Percentiles rank a stretch among this genome's conserved stretches.
phyloP scores from a whole-genome alignment of 2,329 filamentous ascomycete genomes.

The Penicillium sp. region DNA sequence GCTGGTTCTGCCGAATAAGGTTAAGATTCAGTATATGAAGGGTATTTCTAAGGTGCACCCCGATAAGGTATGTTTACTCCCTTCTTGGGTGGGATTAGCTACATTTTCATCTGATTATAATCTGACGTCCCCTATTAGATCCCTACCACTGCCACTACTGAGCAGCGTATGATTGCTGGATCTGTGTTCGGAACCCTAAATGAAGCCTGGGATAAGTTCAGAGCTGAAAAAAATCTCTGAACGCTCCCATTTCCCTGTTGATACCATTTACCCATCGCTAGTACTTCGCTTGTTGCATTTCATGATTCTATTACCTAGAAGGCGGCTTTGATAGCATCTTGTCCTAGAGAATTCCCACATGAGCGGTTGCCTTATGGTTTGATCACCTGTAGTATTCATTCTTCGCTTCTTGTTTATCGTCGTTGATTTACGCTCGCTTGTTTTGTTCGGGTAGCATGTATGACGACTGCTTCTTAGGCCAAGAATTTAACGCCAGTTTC shows the following conservation, averaged over 20 bases:
- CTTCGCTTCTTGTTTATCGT: neutral
- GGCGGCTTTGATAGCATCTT: constrained; percentile 1
- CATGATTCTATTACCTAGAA: neutral
- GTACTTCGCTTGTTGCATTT: constrained; percentile 1
- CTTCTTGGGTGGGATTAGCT: neutral
- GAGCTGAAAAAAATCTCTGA: constrained; percentile 59
- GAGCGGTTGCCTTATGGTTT: neutral
- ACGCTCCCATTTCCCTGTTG: neutral
- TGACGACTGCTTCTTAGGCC: neutral
- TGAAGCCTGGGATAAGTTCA: constrained; percentile 68
- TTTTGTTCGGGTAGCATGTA: neutral
- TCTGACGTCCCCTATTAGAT: constrained; percentile 46
- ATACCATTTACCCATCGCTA: constrained; percentile 3
- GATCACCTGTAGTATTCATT: neutral
- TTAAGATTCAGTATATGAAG: constrained; percentile 99
- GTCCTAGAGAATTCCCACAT: neutral
- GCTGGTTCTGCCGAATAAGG: constrained; percentile 85
- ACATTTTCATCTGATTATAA: neutral
- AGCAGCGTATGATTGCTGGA: constrained; percentile 65
- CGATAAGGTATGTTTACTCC: constrained; percentile 73
- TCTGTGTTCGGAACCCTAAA: constrained; percentile 64
- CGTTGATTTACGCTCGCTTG: neutral
- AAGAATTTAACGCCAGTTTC: neutral
- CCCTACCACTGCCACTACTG: constrained; percentile 61
- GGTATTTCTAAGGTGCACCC: constrained; percentile 98